Base-by-base conservation (phyloP, 1,139 yeast species). In the Pichia sp. region DNA sequence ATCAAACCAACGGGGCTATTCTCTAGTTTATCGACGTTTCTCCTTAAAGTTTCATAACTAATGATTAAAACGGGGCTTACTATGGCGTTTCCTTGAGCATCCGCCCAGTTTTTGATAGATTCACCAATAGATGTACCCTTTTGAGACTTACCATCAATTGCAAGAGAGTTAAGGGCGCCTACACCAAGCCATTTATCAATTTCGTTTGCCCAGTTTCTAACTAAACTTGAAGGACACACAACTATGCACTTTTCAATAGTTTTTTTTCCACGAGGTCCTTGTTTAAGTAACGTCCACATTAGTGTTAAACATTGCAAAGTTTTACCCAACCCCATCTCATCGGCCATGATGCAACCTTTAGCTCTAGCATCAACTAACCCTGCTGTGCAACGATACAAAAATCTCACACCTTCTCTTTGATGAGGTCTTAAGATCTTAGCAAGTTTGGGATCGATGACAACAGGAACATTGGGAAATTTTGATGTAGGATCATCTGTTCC, bases 311-410 rank as follows among this genome's bases (percentile, higher is more conserved):
- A 93, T 61, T 91, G 99, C 34, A 91, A 68, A 0, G 99, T 91
- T 59, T 91, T 91, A 21, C 98, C 98, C 35, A 91, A 69, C 3
- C 98, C 98, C 98, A 91, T 91, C 64, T 88, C 99, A 66, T 91
- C 99, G 0, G 99, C 99, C 98, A 91, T 91, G 41, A 91, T 93
- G 59, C 98, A 91, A 1, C 99, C 99, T 57, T 82, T 79, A 0
- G 97, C 97, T 33, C 79, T 71, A 2, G 88, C 77, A 55, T 88
- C 95, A 22, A 86, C 72, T 34, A 89, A 64, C 0, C 99, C 98
- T 0, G 96, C 74, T 1, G 95, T 86, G 61, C 97, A 89, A 45
- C 91, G 67, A 57, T 88, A 91, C 44, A 91, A 65, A 58, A 91
- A 91, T 59, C 84, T 76, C 26, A 91, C 96, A 49, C 99, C 99